Percentiles rank a stretch among this genome's conserved stretches.
These are phyloP conservation scores for Danielia oregonensis DNA, from an alignment of 805 yeast genomes.

Conservation along the genomic window DNA sequence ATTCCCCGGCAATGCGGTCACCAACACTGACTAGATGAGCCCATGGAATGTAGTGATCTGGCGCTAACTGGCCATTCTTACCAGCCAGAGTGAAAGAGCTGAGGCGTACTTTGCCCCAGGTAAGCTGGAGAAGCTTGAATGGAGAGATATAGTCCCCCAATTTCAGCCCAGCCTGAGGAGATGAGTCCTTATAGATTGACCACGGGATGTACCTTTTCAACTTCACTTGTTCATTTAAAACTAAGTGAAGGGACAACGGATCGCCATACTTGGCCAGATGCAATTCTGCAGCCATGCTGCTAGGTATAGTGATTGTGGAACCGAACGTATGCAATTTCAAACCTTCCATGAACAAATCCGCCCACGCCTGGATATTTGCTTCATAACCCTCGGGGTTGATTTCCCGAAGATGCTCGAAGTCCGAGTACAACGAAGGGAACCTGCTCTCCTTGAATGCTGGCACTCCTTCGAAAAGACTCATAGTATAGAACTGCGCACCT, in stretches of 20 bases:
- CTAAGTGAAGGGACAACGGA: constrained; percentile 14
- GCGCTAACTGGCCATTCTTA: constrained; percentile 12
- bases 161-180: not conserved
- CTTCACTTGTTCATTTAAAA: constrained; percentile 24
- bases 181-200: constrained; percentile 10
- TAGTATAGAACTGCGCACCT: too few relatives aligned
- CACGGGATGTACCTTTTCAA: constrained; percentile 7
- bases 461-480: constrained; percentile 9
- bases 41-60: constrained; percentile 24
- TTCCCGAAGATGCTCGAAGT: constrained; percentile 26
- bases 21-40: constrained; percentile 15
- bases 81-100: constrained; percentile 1
- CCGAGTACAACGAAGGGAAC: constrained; percentile 33
- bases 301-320: constrained; percentile 21
- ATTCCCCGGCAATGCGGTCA: not conserved
- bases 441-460: constrained; percentile 26
- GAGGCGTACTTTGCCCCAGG: constrained; percentile 1
- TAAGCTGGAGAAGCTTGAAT: constrained; percentile 1
- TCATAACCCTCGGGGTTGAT: constrained; percentile 41
- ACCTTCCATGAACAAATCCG: constrained; percentile 16
- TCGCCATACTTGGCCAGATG: not conserved
- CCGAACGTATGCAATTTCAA: constrained; percentile 9
- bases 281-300: not conserved
- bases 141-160: constrained; percentile 10
- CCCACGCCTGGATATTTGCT: constrained; percentile 42